phyloP scores from a whole-genome alignment of 2,329 filamentous ascomycete genomes.

The Colletotrichum sp. region DNA sequence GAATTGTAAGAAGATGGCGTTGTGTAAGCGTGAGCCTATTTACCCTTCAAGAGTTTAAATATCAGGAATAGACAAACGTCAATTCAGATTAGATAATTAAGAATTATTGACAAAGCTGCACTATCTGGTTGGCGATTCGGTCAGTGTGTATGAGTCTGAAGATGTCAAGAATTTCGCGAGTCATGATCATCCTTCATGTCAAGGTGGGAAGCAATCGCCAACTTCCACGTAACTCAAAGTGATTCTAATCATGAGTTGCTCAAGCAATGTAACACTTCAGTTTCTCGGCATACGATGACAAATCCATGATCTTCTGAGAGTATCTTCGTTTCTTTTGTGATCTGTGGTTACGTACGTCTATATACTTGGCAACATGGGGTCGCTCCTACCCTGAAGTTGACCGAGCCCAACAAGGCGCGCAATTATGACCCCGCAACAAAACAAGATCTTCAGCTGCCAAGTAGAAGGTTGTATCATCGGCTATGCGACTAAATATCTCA shows the following conservation, averaged over 20 bases:
- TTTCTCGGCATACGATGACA: neutral
- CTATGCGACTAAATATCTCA: neutral
- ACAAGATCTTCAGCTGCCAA: neutral
- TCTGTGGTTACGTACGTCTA: accelerated
- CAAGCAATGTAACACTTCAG: neutral
- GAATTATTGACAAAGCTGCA: neutral
- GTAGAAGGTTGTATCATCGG: neutral
- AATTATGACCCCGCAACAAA: neutral
- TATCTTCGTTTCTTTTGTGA: neutral
- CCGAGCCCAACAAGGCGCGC: neutral
- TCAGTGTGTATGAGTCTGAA: neutral
- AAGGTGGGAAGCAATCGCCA: neutral
- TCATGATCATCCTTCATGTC: neutral
- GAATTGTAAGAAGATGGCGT: neutral
- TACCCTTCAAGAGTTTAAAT: neutral
- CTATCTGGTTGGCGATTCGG: neutral
- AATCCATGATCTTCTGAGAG: accelerated
- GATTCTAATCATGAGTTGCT: accelerated
- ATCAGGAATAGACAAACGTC: neutral
- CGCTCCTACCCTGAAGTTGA: neutral
- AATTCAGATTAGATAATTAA: no score
- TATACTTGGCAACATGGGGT: neutral
- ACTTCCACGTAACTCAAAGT: neutral
- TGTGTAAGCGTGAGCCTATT: neutral
- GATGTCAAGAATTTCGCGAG: neutral